Percentiles rank a stretch among this genome's conserved stretches.
These are phyloP conservation scores for Basidioascus undulatus DNA, from an alignment of 768 basidiomycete species.

Conservation along the genomic window DNA sequence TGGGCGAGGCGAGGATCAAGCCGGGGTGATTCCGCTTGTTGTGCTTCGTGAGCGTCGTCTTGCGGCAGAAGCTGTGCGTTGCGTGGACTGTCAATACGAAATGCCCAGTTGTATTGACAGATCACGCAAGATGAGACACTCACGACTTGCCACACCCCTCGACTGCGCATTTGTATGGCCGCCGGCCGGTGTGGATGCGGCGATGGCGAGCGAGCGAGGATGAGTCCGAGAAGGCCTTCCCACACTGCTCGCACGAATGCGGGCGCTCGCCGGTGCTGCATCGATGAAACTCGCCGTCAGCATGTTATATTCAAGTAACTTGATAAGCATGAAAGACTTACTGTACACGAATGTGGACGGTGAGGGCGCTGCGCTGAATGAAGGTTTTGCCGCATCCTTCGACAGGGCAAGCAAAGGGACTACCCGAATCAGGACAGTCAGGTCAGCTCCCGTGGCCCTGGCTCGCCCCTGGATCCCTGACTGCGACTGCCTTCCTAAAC, in stretches of 20 bases:
- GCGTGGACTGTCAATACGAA: neutral
- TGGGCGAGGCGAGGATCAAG: too few relatives aligned
- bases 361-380: constrained; percentile 16
- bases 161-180: constrained; percentile 19
- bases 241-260: constrained; percentile 18
- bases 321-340: constrained; percentile 8
- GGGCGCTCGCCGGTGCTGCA: constrained; percentile 20
- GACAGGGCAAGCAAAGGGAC: constrained; percentile 14
- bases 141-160: constrained; percentile 14
- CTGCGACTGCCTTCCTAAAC: too few relatives aligned
- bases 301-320: neutral
- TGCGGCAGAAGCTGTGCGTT: constrained; percentile 18
- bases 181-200: constrained; percentile 18
- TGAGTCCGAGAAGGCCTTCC: constrained; percentile 19
- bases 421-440: too few relatives aligned
- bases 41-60: constrained; percentile 22
- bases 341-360: constrained; percentile 19
- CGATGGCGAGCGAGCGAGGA: constrained; percentile 20
- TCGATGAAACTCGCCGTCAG: neutral
- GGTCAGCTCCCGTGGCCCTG: too few relatives aligned
- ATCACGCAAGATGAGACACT: neutral
- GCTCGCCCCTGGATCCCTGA: too few relatives aligned
- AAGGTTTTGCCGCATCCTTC: constrained; percentile 15
- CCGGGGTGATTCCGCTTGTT: constrained; percentile 17
- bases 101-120: neutral